Base-by-base conservation (phyloP, 2,329 filamentous ascomycete species). In the Diplodia intermedia region DNA sequence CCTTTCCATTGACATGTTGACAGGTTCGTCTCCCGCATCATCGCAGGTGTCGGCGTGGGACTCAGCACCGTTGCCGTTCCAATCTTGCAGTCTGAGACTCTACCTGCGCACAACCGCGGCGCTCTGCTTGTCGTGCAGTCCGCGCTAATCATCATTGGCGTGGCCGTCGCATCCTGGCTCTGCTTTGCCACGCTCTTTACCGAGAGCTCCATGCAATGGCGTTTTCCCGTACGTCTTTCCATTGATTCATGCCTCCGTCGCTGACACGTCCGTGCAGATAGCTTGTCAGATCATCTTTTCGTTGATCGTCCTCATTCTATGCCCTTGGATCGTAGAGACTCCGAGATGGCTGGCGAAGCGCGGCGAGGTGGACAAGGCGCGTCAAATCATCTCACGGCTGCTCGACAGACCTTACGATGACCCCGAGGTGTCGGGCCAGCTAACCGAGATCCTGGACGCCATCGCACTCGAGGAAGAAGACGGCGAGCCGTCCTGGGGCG, bases 371-470 rank as follows among this genome's bases (percentile, higher is more conserved):
- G 78, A 84, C 40, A 83, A 86, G 71, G 84, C 83, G 68, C 77
- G 79, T 36, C 75, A 78, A 18, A 83, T 85, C 14, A 78, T 86
- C 53, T 82, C 84, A 26, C 82, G 81, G 18, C 78, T 86, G 29
- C 79, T 78, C 65, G 81, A 81, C 11, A 74, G 75, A 47, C 74
- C 86, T 61, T 73, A 72, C 83, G 82, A 88, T 55, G 83, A 86
- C 71, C 78, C 80, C 6, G 84, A 89, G 72, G 87, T 88, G 2
- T 79, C 83, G 57, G 71, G 83, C 11, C 87, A 91, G 78, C 84
- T 86, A 73, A 85, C 88, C 50, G 86, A 90, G 0, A 88, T 90
- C 15, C 78, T 87, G 12, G 89, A 92, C 70, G 75, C 75, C 56
- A 78, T 81, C 20, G 29, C 57, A 3, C 18, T 29, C 5, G 57